Conservation (phyloP, 495 filamentous ascomycete genomes). For the Cudoniella acicularis region DNA sequence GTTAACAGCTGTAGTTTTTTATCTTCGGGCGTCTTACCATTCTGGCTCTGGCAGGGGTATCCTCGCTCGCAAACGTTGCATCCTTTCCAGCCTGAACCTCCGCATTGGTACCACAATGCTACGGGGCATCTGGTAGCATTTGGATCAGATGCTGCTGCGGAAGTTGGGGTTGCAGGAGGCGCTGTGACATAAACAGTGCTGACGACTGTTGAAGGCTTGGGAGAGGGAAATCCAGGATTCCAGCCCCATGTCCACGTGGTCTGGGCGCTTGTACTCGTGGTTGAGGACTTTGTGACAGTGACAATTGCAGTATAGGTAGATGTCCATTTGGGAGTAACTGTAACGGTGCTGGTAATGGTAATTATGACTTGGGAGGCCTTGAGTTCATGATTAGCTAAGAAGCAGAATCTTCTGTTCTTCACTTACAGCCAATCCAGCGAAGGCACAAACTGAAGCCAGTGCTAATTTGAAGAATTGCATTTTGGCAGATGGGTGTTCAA, state of each 20-base stretch:
- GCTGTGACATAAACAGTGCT: neutral
- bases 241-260: neutral
- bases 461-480: neutral
- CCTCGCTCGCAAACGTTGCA: conserved; percentile 33
- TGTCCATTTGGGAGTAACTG: neutral
- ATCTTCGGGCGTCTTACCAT: neutral
- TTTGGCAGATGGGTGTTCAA: too few species aligned
- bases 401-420: neutral
- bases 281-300: conserved; percentile 3
- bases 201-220: neutral
- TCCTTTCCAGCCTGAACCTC: conserved; percentile 40
- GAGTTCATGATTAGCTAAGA: neutral
- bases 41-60: neutral
- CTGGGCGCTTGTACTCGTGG: neutral
- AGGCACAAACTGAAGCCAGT: neutral
- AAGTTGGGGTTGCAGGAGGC: neutral
- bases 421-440: neutral
- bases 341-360: neutral
- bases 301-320: conserved; percentile 4
- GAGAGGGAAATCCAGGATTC: neutral
- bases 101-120: conserved; percentile 40
- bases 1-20: neutral
- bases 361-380: neutral
- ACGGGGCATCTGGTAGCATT: conserved; percentile 27
- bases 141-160: neutral